Base-by-base conservation (phyloP, 2,329 filamentous ascomycete genomes). In the Claviceps arundinis region DNA sequence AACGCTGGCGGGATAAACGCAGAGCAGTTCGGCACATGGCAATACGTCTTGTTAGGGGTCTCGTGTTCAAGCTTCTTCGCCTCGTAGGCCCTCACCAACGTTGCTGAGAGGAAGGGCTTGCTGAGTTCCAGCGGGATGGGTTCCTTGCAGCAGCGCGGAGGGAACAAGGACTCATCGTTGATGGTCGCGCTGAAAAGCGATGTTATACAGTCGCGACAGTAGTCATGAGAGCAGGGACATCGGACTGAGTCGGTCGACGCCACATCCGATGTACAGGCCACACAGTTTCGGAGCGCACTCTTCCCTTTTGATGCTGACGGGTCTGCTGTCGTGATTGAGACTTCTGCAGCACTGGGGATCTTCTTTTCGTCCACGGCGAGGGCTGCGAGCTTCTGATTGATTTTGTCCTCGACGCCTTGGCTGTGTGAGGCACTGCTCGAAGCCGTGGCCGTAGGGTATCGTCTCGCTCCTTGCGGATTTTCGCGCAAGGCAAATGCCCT, bases 81-180 rank as follows among this genome's bases (percentile, higher is more conserved):
- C 9, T 63, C 58, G 55, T 73, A 78, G 8, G 60, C 40, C 0
- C 59, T 54, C 0, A 69, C 52, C 0, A 77, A 47, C 1, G 68
- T 52, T 0, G 56, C 6, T 0, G 64, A 57, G 0, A 82, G 63
- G 47, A 73, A 66, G 1, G 57, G 41, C 0, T 59, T 60, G 30
- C 65, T 66, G 0, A 55, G 48, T 0, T 62, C 59, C 0, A 75
- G 48, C 0, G 68, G 60, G 6, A 82, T 73, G 0, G 60, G 52
- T 30, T 70, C 56, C 0, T 57, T 53, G 58, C 78, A 81, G 62
- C 78, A 82, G 2, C 68, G 67, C 0, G 78, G 77, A 0, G 78
- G 79, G 52, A 79, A 82, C 0, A 77, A 58, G 0, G 70, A 65
- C 52, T 81, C 74, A 54, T 80, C 74, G 0, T 54, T 62, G 22